Percentiles rank a stretch among this genome's conserved stretches.
phyloP scores from a whole-genome alignment of 495 filamentous ascomycete species.

The Cercophora newfieldiana region DNA sequence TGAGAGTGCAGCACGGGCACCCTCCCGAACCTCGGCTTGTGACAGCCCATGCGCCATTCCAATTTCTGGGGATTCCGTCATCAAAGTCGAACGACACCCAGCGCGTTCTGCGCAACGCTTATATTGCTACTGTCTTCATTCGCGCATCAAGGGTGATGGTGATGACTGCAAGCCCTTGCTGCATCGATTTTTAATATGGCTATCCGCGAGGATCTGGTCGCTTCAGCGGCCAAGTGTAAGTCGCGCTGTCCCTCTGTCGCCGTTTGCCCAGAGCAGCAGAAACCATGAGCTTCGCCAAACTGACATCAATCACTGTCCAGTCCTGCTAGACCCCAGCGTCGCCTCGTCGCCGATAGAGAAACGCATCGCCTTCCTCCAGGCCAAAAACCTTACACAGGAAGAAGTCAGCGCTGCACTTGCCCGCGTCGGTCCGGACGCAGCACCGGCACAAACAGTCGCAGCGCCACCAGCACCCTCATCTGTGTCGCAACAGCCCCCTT shows the following conservation, averaged over 20 bases:
- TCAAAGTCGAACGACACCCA: conserved; percentile 12
- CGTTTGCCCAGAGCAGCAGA: background rate
- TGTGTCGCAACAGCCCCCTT: conserved; percentile 46
- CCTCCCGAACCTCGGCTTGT: conserved; percentile 30
- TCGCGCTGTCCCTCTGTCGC: conserved; percentile 26
- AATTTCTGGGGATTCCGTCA: conserved; percentile 18
- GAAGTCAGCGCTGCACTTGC: conserved; percentile 85
- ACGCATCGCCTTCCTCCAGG: conserved; percentile 86
- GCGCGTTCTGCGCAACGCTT: background rate
- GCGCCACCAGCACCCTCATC: conserved; percentile 43
- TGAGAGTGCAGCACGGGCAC: background rate
- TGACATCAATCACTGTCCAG: conserved; percentile 48
- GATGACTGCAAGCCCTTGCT: background rate
- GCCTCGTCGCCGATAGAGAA: conserved; percentile 90
- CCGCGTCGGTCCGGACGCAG: conserved; percentile 60
- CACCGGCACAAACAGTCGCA: conserved; percentile 50
- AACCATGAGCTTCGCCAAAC: background rate
- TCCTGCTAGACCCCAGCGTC: conserved; percentile 91
- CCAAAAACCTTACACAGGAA: conserved; percentile 95
- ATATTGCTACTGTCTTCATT: background rate
- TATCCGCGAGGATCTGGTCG: conserved; percentile 81
- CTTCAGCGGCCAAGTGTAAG: conserved; percentile 65
- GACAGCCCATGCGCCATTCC: conserved; percentile 19
- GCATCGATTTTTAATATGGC: conserved; percentile 53
- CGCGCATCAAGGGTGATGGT: background rate